phyloP scores from a whole-genome alignment of 305 asterid species.

The Solanum hybrid region DNA sequence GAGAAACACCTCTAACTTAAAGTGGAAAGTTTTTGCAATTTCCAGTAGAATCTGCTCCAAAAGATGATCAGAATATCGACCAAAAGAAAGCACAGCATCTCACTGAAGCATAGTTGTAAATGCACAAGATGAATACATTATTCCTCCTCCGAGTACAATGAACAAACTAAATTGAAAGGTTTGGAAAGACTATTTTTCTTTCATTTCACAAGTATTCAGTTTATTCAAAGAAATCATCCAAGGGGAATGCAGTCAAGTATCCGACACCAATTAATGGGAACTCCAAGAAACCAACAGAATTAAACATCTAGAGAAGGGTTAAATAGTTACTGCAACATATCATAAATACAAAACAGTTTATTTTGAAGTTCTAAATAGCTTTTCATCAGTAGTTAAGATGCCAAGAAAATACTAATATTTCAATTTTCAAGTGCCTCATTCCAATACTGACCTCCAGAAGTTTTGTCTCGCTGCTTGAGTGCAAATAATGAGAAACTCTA shows the following conservation, averaged over 20 bases:
- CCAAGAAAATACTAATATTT: not conserved
- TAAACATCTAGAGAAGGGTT: not conserved
- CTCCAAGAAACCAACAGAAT: not conserved
- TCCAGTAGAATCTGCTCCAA: not conserved
- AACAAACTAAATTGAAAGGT: not conserved
- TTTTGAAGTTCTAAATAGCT: not conserved
- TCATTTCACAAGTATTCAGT: not conserved
- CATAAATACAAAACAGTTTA: not conserved
- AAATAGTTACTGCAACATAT: not conserved
- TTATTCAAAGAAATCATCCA: not conserved
- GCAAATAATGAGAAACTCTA: slow-evolving; percentile 36
- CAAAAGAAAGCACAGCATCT: not conserved
- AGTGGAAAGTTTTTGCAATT: not conserved
- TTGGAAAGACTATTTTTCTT: not conserved
- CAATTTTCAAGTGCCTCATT: not conserved
- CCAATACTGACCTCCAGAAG: slow-evolving; percentile 25
- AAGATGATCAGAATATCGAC: not conserved
- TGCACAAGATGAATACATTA: not conserved
- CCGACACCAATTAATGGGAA: not conserved
- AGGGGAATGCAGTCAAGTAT: not conserved
- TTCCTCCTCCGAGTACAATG: not conserved
- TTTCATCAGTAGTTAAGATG: not conserved
- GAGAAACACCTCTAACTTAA: not conserved
- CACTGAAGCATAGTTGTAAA: not conserved
- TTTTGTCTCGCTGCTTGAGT: slow-evolving; percentile 34